Percentiles rank a stretch among this genome's conserved stretches.
Evolutionary conservation across 2,329 filamentous ascomycete genomes (phyloP).

Genomic region (Beauveria scarabaeidicola): DNA sequence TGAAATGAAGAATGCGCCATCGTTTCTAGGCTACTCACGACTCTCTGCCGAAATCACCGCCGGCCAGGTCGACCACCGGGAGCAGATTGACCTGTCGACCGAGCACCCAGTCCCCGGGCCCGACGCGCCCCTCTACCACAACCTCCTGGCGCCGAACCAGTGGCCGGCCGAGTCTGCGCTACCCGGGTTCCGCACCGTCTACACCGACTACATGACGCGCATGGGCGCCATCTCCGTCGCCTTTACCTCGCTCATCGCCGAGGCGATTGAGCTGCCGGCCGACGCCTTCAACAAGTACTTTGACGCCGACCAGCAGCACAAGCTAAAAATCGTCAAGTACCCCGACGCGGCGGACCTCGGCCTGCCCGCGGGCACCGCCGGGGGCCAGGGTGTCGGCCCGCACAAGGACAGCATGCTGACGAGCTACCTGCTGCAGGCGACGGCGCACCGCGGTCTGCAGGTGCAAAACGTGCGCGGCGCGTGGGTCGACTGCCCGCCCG

Average conservation of each 20-base stretch:
- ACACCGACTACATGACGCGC: conserved; percentile 64
- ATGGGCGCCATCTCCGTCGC: conserved; percentile 66
- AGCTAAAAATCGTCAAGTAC: conserved; percentile 84
- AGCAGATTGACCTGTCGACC: conserved; percentile 81
- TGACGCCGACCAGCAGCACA: conserved; percentile 67
- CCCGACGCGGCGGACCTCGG: conserved; percentile 60
- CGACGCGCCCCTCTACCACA: conserved; percentile 59
- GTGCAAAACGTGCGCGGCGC: conserved; percentile 69
- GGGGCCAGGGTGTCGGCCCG: conserved; percentile 59
- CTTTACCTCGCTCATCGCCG: conserved; percentile 75
- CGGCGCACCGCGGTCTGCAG: conserved; percentile 66
- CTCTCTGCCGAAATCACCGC: conserved; percentile 65
- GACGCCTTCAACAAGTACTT: conserved; percentile 73
- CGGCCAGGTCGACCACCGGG: conserved; percentile 66
- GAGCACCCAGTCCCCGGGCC: conserved; percentile 59
- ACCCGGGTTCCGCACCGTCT: conserved; percentile 59
- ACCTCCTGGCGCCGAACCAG: conserved; percentile 69
- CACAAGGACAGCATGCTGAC: conserved; percentile 83
- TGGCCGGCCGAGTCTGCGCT: conserved; percentile 61
- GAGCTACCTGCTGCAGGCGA: conserved; percentile 73
- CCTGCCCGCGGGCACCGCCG: conserved; percentile 25
- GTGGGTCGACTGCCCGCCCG: conserved; percentile 77
- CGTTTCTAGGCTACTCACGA: conserved; percentile 62
- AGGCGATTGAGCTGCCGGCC: conserved; percentile 64
- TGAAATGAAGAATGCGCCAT: conserved; percentile 66